Evolutionary conservation across 208 protist genomes (phyloP).

Genomic region (Acanthamoeba culbertsoni): DNA sequence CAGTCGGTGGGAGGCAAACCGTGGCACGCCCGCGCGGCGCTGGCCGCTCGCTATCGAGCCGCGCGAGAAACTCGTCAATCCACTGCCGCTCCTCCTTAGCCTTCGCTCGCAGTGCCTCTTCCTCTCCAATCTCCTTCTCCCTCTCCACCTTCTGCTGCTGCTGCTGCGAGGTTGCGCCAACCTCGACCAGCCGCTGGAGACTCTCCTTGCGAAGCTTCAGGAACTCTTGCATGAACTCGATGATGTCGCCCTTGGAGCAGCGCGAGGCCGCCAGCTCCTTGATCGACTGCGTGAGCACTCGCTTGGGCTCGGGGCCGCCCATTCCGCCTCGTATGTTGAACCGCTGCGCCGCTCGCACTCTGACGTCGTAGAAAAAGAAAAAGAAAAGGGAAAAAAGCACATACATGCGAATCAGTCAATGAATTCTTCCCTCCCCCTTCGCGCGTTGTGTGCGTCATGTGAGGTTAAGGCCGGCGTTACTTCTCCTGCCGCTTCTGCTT

Average conservation of each 20-base stretch:
- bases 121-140: neutral
- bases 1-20: neutral
- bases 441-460: no score
- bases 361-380: neutral
- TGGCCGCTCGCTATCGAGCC: neutral
- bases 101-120: neutral
- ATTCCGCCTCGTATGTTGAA: neutral
- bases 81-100: neutral
- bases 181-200: neutral
- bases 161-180: neutral
- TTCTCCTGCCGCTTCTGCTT: neutral
- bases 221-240: constrained; percentile 31
- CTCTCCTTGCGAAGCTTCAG: constrained; percentile 8
- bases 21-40: neutral
- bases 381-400: neutral
- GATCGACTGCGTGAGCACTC: neutral
- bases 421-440: no score
- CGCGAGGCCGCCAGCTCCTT: neutral
- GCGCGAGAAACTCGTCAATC: neutral
- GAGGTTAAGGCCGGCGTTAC: neutral
- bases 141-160: neutral
- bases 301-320: neutral
- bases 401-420: neutral
- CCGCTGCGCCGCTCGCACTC: neutral
- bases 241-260: neutral